Conservation (phyloP, 495 filamentous ascomycete species). For the Penicillium pancosmium region DNA sequence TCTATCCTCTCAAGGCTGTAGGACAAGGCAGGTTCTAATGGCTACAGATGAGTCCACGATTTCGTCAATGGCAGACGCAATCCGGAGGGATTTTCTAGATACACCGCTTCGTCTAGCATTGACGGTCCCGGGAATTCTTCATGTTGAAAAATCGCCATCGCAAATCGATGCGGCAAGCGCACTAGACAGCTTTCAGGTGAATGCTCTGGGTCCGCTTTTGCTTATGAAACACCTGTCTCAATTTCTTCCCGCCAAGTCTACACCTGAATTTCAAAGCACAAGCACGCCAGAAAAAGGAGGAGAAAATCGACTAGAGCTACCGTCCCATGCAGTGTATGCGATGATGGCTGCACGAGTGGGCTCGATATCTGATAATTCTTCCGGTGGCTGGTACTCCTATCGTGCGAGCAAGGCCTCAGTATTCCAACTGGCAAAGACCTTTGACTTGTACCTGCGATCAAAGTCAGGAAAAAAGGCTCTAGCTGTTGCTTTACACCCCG, state of each 20-base stretch:
- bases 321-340: slow-evolving; percentile 60
- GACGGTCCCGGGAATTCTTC: slow-evolving; percentile 70
- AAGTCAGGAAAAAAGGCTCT: slow-evolving; percentile 61
- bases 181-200: slow-evolving; percentile 65
- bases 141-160: slow-evolving; percentile 70
- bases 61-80: slow-evolving; percentile 36
- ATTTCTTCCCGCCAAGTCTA: slow-evolving; percentile 62
- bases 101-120: slow-evolving; percentile 70
- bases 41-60: slow-evolving; percentile 45
- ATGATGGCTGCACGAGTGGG: slow-evolving; percentile 79
- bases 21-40: background rate
- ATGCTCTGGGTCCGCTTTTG: slow-evolving; percentile 72
- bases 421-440: slow-evolving; percentile 68
- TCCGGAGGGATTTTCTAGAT: slow-evolving; percentile 49
- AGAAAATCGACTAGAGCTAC: slow-evolving; percentile 23
- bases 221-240: slow-evolving; percentile 72
- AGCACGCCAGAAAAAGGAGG: background rate
- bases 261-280: slow-evolving; percentile 20
- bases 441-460: slow-evolving; percentile 67
- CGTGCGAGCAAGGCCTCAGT: slow-evolving; percentile 73
- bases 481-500: slow-evolving; percentile 75
- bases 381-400: slow-evolving; percentile 78
- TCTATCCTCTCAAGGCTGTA: no score
- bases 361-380: slow-evolving; percentile 66
- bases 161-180: slow-evolving; percentile 61